Conservation (phyloP, 164 flowering plant species). For the Piper longum region DNA sequence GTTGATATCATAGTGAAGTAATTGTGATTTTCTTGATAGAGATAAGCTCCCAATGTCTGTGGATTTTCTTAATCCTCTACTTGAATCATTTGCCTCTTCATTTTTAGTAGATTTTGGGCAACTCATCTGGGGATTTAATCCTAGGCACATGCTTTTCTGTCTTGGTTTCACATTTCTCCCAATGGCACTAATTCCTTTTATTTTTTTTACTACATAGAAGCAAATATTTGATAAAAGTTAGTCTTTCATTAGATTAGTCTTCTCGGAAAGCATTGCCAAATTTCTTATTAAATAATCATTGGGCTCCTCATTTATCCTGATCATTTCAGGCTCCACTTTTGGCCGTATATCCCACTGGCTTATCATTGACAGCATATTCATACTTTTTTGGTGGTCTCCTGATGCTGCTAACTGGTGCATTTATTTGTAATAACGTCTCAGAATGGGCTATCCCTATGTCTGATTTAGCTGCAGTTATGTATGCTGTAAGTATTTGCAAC, state of each 20-base stretch:
- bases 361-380: conserved; percentile 86
- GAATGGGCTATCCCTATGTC: conserved; percentile 69
- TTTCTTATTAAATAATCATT: background rate
- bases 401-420: conserved; percentile 61
- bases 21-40: too few species aligned
- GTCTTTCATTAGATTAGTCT: too few species aligned
- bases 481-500: conserved; percentile 59
- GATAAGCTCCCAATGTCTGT: background rate
- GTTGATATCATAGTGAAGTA: too few species aligned
- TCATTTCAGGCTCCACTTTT: conserved; percentile 74
- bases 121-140: too few species aligned
- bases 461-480: conserved; percentile 67
- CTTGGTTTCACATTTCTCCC: background rate
- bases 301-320: background rate
- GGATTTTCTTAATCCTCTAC: background rate
- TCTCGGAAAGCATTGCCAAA: too few species aligned
- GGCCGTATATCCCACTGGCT: conserved; percentile 64
- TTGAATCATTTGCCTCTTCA: too few species aligned
- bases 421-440: conserved; percentile 38
- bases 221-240: too few species aligned
- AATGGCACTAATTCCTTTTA: background rate
- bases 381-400: conserved; percentile 72
- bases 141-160: background rate
- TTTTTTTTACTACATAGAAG: background rate
- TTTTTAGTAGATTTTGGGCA: too few species aligned